These are phyloP conservation scores for Talaromyces sp. DNA, from an alignment of 2,329 filamentous ascomycete species.

Conservation along the genomic window DNA sequence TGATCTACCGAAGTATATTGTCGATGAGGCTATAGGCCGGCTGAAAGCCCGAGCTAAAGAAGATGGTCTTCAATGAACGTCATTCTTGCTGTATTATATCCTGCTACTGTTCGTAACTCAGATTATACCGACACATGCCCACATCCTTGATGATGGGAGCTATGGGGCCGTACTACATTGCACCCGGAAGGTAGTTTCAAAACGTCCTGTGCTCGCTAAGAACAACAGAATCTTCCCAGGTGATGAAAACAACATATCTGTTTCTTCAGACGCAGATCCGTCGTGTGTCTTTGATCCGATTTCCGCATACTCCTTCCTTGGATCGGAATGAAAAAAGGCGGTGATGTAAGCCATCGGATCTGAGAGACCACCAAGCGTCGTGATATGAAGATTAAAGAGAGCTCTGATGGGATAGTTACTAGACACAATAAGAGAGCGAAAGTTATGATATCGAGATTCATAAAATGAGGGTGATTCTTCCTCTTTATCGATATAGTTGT, in stretches of 20 bases:
- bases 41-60: constrained; percentile 32
- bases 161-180: too few species aligned
- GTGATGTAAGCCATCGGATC: constrained; percentile 22
- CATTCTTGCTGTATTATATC: background rate
- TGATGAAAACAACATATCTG: constrained; percentile 35
- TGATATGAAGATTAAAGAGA: constrained; percentile 40
- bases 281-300: constrained; percentile 14
- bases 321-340: constrained; percentile 24
- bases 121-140: background rate
- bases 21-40: constrained; percentile 43
- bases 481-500: background rate
- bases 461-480: background rate
- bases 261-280: constrained; percentile 20
- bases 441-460: background rate
- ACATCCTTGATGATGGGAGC: too few species aligned
- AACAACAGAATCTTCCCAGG: constrained; percentile 20
- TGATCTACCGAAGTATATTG: constrained; percentile 38
- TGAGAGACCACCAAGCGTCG: background rate
- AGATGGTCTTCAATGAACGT: constrained; percentile 17
- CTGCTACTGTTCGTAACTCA: background rate
- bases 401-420: constrained; percentile 36
- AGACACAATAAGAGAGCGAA: background rate
- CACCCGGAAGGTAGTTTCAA: too few species aligned
- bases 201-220: background rate
- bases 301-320: constrained; percentile 32